phyloP scores from a whole-genome alignment of 2,329 filamentous ascomycete species.

The Penicillium digitatum region DNA sequence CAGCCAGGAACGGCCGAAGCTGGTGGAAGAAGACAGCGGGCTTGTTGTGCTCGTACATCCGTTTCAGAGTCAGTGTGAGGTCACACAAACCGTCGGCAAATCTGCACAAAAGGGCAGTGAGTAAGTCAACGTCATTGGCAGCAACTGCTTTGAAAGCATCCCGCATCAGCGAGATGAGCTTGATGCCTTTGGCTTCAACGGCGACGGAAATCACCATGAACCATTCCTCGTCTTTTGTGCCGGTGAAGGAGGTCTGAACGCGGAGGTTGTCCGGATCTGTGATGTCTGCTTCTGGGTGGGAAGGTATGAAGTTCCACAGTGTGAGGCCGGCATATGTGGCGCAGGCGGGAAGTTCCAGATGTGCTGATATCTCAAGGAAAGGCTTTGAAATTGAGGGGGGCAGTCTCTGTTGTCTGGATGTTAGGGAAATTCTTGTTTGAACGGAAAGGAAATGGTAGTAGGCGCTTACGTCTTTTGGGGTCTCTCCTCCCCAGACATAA shows the following conservation, averaged over 20 bases:
- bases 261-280: constrained; percentile 38
- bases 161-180: constrained; percentile 46
- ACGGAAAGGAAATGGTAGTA: not conserved
- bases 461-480: constrained; percentile 59
- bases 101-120: constrained; percentile 40
- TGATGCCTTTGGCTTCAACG: constrained; percentile 50
- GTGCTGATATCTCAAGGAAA: constrained; percentile 35
- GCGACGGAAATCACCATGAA: constrained; percentile 53
- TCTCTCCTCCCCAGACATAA: constrained; percentile 78
- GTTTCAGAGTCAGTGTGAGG: constrained; percentile 42
- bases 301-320: constrained; percentile 39
- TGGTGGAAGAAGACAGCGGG: constrained; percentile 51
- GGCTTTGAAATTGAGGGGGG: constrained; percentile 38
- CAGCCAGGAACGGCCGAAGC: constrained; percentile 51
- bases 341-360: constrained; percentile 39
- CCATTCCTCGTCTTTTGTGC: constrained; percentile 42
- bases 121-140: constrained; percentile 33
- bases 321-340: constrained; percentile 44
- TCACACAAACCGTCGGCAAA: constrained; percentile 44
- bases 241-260: constrained; percentile 37
- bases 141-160: constrained; percentile 47
- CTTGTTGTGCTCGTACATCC: constrained; percentile 51
- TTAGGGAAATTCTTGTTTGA: not conserved
- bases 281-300: constrained; percentile 26
- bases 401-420: constrained; percentile 27